Conservation (phyloP, 1,284 basidiomycete genomes). For the Pisolithus thermaeus region DNA sequence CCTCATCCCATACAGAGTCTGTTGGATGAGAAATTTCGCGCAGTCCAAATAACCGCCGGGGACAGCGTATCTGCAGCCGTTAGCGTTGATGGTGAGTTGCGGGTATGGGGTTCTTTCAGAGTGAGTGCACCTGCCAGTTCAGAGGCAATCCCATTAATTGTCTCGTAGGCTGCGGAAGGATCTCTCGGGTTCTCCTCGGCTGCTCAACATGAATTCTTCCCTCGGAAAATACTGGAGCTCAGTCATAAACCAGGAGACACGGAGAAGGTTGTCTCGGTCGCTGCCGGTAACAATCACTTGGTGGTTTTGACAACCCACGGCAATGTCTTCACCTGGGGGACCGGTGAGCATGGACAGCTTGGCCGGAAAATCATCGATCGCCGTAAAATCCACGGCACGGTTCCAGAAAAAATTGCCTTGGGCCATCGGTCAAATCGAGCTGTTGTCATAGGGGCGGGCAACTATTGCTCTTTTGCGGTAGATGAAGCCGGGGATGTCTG, state of each 20-base stretch:
- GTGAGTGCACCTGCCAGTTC: conserved; percentile 42
- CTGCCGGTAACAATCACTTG: conserved; percentile 83
- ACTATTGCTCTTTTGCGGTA: conserved; percentile 86
- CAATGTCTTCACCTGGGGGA: conserved; percentile 81
- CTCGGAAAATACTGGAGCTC: conserved; percentile 67
- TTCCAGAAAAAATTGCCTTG: conserved; percentile 75
- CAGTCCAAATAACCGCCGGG: conserved; percentile 77
- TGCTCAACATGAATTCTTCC: conserved; percentile 58
- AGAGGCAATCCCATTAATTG: conserved; percentile 5
- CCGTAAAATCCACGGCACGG: conserved; percentile 77
- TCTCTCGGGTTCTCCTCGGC: conserved; percentile 79
- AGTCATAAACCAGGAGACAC: conserved; percentile 56
- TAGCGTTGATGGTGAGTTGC: conserved; percentile 70
- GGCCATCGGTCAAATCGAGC: conserved; percentile 67
- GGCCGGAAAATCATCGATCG: conserved; percentile 82
- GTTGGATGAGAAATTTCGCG: conserved; percentile 72
- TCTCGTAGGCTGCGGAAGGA: conserved; percentile 65
- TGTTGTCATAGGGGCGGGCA: conserved; percentile 72
- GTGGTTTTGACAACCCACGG: conserved; percentile 83
- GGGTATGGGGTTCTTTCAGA: conserved; percentile 91
- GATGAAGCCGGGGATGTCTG: conserved; percentile 78
- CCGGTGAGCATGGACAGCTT: conserved; percentile 82
- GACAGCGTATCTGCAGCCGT: conserved; percentile 84
- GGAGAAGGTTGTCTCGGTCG: conserved; percentile 74
- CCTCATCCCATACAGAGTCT: conserved; percentile 73